Evolutionary conservation across 257 asterid species (phyloP).

Genomic region (Forsythia viridissima): DNA sequence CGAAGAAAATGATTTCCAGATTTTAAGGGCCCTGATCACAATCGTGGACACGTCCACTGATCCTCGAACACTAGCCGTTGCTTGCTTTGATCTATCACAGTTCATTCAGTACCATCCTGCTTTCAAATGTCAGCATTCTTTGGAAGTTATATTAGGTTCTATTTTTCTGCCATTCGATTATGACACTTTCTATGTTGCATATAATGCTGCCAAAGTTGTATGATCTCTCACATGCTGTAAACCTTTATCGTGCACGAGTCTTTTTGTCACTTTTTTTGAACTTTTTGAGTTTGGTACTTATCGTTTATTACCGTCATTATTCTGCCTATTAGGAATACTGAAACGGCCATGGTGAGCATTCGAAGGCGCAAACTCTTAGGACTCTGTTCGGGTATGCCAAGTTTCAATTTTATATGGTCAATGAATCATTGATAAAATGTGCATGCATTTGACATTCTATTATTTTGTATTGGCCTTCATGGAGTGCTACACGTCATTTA

Average conservation of each 20-base stretch:
- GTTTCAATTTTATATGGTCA: background rate
- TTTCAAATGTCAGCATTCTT: background rate
- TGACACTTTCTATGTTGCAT: background rate
- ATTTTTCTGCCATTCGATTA: background rate
- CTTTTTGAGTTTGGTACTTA: background rate
- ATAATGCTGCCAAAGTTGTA: background rate
- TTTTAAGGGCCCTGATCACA: conserved; percentile 78
- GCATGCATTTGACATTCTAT: background rate
- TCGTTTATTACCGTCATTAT: background rate
- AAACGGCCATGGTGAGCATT: conserved; percentile 60
- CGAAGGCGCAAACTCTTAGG: conserved; percentile 60
- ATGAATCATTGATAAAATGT: background rate
- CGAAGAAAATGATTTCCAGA: conserved; percentile 91
- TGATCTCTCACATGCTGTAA: background rate
- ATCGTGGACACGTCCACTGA: conserved; percentile 84
- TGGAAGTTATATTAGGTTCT: conserved; percentile 2
- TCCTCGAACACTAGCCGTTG: conserved; percentile 85
- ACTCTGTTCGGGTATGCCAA: conserved; percentile 60
- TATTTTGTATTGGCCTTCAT: background rate
- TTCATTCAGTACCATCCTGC: conserved; percentile 66
- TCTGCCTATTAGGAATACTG: conserved; percentile 33
- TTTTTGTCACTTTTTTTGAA: conserved; percentile 24
- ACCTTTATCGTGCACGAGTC: background rate
- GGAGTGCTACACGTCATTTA: too few species aligned
- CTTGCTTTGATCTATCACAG: conserved; percentile 90